Base-by-base conservation (phyloP, 106 monocot genomes). In the Alisma plantagoaquatica region DNA sequence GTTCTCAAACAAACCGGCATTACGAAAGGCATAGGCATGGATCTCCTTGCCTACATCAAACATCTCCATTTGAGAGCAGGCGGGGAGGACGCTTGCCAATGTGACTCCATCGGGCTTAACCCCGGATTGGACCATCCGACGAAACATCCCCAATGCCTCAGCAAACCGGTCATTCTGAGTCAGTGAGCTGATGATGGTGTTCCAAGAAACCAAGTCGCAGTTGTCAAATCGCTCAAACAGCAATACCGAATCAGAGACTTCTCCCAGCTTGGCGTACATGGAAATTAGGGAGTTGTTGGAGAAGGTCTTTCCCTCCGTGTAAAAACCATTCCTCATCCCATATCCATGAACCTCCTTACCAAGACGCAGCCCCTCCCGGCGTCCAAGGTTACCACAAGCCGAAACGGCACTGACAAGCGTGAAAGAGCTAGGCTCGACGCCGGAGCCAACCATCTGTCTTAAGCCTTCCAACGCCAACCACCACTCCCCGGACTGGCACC, bases 181-280 rank as follows among this genome's bases (percentile, higher is more conserved):
- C 18, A 93, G 62, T 22, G 72, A 57, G 27, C 87, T 76, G 35
- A 93, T 75, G 57, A 93, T 80, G n/a, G 83, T 87, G 49, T 93
- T 93, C 87, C 93, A 87, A 2, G 87, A 73, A 23, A 93, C 80
- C 2, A 75, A 16, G 31, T 80, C 72, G 1, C 65, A 41, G 29
- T 54, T n/a, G 3, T 69, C 53, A 16, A 79, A 79, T 12, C 51
- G 43, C 9, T 74, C 66, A 53, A 93, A 93, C 9, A 87, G 46
- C 14, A n/a, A n/a, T 14, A 69, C n/a, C 3, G 87, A 73, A 49
- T 83, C 71, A 20, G 17, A 49, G 27, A 93, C 48, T 35, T 46
- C 56, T 18, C 87, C 87, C 57, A 93, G 43, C 53, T 77, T 87
- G 0, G 83, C 87, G 33, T 87, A 93, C 80, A 93, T 83, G 15